Conservation (phyloP, 352 stramenopile species). For the Blastocystis sp. region DNA sequence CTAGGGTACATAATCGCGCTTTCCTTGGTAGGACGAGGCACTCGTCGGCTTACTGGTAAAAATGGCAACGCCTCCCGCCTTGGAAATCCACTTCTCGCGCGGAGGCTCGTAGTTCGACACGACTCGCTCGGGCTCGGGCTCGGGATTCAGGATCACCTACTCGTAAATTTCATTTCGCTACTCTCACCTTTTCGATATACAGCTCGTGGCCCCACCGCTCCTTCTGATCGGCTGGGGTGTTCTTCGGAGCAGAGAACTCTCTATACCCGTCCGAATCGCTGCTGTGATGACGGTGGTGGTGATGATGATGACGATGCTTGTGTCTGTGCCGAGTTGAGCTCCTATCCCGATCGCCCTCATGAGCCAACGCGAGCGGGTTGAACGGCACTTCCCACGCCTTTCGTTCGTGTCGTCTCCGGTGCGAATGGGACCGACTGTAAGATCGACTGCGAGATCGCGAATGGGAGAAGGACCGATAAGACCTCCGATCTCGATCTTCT, state of each 20-base stretch:
- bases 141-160: slow-evolving; percentile 63
- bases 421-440: slow-evolving; percentile 16
- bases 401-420: not conserved
- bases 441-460: slow-evolving; percentile 27
- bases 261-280: not conserved
- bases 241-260: not conserved
- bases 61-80: slow-evolving; percentile 58
- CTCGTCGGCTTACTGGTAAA: slow-evolving; percentile 50
- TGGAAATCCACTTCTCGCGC: slow-evolving; percentile 56
- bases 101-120: slow-evolving; percentile 1
- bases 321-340: not conserved
- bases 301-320: slow-evolving; percentile 18
- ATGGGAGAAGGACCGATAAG: not conserved
- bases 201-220: slow-evolving; percentile 63
- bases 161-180: not conserved
- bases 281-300: slow-evolving; percentile 23
- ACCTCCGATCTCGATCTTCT: not conserved
- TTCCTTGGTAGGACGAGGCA: slow-evolving; percentile 47
- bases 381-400: slow-evolving; percentile 28
- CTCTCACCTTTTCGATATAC: slow-evolving; percentile 48
- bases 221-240: slow-evolving; percentile 47
- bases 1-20: slow-evolving; percentile 42
- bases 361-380: not conserved
- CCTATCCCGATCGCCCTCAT: not conserved
- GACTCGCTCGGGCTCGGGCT: slow-evolving; percentile 43